phyloP scores from a whole-genome alignment of 73 alveolate genomes.

The Symbiodinium pilosum region DNA sequence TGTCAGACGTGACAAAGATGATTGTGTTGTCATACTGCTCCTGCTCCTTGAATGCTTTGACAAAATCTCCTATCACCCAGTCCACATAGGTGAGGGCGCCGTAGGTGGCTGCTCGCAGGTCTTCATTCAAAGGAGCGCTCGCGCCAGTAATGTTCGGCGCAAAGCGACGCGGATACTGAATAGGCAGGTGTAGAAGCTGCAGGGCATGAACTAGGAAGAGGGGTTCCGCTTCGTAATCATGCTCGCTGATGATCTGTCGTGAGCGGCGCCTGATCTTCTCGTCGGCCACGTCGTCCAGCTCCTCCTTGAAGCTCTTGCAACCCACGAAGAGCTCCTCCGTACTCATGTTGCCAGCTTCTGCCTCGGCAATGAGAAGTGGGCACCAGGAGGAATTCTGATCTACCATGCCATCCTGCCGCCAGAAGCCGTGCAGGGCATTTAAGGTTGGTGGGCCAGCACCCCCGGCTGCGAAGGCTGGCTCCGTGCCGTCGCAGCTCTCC shows the following conservation, averaged over 20 bases:
- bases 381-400: background rate
- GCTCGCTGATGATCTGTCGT: slow-evolving; percentile 43
- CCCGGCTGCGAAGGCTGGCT: slow-evolving; percentile 76
- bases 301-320: slow-evolving; percentile 62
- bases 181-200: slow-evolving; percentile 68
- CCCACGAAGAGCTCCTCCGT: slow-evolving; percentile 29
- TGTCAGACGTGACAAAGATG: slow-evolving; percentile 43
- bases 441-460: slow-evolving; percentile 30
- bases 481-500: slow-evolving; percentile 72
- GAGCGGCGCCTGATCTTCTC: slow-evolving; percentile 55
- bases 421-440: slow-evolving; percentile 46
- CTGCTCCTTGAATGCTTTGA: slow-evolving; percentile 41
- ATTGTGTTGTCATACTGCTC: slow-evolving; percentile 58
- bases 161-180: slow-evolving; percentile 57
- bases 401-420: slow-evolving; percentile 9
- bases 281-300: slow-evolving; percentile 58
- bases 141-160: background rate
- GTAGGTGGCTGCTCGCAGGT: slow-evolving; percentile 65
- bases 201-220: slow-evolving; percentile 65
- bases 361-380: background rate
- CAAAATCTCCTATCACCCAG: slow-evolving; percentile 59
- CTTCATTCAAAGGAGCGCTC: slow-evolving; percentile 14
- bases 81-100: slow-evolving; percentile 48
- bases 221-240: slow-evolving; percentile 51
- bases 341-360: background rate